Base-by-base conservation (phyloP, 352 stramenopile species). In the Phytophthora cajani region DNA sequence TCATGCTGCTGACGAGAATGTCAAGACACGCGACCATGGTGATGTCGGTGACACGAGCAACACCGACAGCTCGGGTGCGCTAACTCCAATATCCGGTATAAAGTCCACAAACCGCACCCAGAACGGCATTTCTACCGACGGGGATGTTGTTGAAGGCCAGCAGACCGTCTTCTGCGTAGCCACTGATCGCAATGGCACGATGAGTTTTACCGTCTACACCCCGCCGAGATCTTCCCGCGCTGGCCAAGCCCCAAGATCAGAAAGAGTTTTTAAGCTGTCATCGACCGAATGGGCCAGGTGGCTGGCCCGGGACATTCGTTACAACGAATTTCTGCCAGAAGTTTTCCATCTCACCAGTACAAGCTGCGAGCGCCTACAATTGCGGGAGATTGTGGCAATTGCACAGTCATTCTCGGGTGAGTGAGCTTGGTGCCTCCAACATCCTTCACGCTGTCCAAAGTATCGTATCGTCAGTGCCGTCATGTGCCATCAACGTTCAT, bases 321-420 rank as follows among this genome's bases (percentile, higher is more conserved):
- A 50, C 23, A 21, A 32, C 27, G 52, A 50, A 11, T 27, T 44
- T 11, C 27, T 16, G 10, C 52, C 62, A 8, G 62, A 61, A 27
- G 32, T 62, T 14, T 62, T 62, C 19, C 52, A 33, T 19, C 36
- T 68, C 30, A 49, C 51, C 5, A 32, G 32, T 11, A 50, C 30
- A 3, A 33, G n/a, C 12, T 68, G 62, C 42, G 42, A 61, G 12
- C 62, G 62, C 12, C 19, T 68, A 30, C 40, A 62, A 12, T 38
- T 61, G n/a, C 47, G 23, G 21, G 38, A 62, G 23, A 30, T 68
- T 16, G 3, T 62, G 17, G 32, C 19, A 17, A 55, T 68, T 21
- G 32, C 33, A 21, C 52, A 50, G 12, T 19, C 52, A 8, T 67
- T 53, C 23, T 59, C 23, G 32, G 1, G 23, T 53, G 50, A 61